Base-by-base conservation (phyloP, 495 filamentous ascomycete species). In the Penicillium flavigenum region DNA sequence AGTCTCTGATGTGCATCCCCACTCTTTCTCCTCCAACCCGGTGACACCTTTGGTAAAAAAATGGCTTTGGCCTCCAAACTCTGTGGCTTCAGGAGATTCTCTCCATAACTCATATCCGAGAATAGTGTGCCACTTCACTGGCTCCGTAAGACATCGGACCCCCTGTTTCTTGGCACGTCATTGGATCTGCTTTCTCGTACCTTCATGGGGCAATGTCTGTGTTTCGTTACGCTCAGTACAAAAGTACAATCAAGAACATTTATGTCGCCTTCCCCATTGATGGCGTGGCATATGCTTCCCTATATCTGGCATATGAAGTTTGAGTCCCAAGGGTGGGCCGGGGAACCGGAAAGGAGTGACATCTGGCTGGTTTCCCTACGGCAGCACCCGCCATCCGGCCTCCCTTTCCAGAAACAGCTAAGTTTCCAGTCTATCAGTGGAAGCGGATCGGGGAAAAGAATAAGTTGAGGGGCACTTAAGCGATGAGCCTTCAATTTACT, bases 351-450 rank as follows among this genome's bases (percentile, higher is more conserved):
- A 34, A 34, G 31, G 31, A 34, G 49, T 49, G 54, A 19, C 26
- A 43, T 53, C 24, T 29, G 49, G 32, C 31, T 22, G 8, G 53
- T 29, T 38, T 46, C 29, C 59, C 48, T 29, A 54, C 62, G 62
- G 59, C 56, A 56, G 57, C 58, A 65, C 57, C 62, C 65, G 59
- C 58, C 24, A 51, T 26, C 52, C 60, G 56, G 62, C 53, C 26
- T 52, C 47, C 52, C 51, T 57, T 61, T 56, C 62, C 56, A 58
- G 27, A 61, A 48, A 9, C 4, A 60, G 60, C 52, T 60, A 54
- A 46, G 6, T 42, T 24, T 12, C 17, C n/a, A n/a, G 32, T 26
- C 22, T 22, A 56, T 56, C 44, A 47, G 53, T 56, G 53, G 53
- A 10, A 48, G 53, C 16, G 43, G 43, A 47, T 19, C 20, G 43